Evolutionary conservation across 2,329 filamentous ascomycete genomes (phyloP).

Genomic region (Cryphonectria radicalis): DNA sequence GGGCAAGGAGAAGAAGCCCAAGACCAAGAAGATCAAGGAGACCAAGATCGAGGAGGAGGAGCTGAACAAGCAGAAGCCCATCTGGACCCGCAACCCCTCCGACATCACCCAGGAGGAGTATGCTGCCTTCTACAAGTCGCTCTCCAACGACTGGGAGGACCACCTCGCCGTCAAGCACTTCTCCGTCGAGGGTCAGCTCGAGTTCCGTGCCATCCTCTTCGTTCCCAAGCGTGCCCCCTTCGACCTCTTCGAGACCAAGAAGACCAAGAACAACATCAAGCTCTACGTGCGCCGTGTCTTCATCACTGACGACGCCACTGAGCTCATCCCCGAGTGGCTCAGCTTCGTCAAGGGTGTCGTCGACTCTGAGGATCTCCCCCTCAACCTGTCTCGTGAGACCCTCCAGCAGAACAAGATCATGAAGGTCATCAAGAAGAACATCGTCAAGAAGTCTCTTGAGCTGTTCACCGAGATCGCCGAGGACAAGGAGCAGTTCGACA

Average conservation of each 20-base stretch:
- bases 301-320: conserved; percentile 99
- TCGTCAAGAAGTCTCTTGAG: conserved; percentile 99
- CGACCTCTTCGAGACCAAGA: conserved; percentile 99
- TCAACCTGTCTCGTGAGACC: conserved; percentile 99
- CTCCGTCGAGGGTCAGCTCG: conserved; percentile 99
- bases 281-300: conserved; percentile 99
- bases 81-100: conserved; percentile 83
- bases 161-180: conserved; percentile 99
- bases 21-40: conserved; percentile 99
- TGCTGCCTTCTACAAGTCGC: conserved; percentile 99
- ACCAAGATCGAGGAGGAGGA: conserved; percentile 98
- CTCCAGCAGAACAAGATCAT: conserved; percentile 99
- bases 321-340: conserved; percentile 99
- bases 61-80: conserved; percentile 91
- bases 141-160: conserved; percentile 99
- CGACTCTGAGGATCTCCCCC: conserved; percentile 98
- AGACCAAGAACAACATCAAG: conserved; percentile 99
- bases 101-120: conserved; percentile 93
- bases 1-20: conserved; percentile 83
- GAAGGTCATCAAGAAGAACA: conserved; percentile 99
- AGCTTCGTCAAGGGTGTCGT: conserved; percentile 99
- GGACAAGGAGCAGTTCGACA: conserved; percentile 99
- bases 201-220: conserved; percentile 99
- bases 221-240: conserved; percentile 99
- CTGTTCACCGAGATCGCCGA: conserved; percentile 99